Evolutionary conservation across 2,329 filamentous ascomycete species (phyloP).

Genomic region (Cercospora sp.): DNA sequence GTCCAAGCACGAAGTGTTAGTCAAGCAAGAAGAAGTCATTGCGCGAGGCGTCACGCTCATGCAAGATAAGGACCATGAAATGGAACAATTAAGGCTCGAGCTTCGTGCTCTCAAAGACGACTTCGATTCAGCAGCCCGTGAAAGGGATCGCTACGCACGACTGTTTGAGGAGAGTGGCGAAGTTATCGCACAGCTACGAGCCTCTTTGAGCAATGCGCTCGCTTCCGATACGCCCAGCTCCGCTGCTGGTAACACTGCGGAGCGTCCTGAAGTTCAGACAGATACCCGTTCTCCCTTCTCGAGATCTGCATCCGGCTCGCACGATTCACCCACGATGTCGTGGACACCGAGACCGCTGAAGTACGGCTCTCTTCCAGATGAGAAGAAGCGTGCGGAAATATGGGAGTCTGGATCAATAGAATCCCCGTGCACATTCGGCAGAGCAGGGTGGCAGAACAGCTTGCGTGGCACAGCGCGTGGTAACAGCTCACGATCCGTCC

Average conservation of each 20-base stretch:
- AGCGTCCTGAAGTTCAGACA: neutral
- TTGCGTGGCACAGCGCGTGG: neutral
- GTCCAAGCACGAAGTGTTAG: slow-evolving; percentile 29
- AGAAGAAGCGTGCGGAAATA: slow-evolving; percentile 18
- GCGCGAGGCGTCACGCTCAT: slow-evolving; percentile 28
- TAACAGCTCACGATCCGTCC: neutral
- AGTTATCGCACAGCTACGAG: slow-evolving; percentile 20
- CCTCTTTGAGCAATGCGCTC: slow-evolving; percentile 20
- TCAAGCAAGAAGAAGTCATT: slow-evolving; percentile 34
- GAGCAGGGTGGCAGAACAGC: slow-evolving; percentile 6
- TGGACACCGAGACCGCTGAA: slow-evolving; percentile 24
- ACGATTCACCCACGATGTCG: slow-evolving; percentile 1
- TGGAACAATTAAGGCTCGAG: slow-evolving; percentile 25
- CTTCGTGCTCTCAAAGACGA: slow-evolving; percentile 24
- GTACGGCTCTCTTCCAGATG: slow-evolving; percentile 18
- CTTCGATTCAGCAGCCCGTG: neutral
- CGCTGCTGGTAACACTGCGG: neutral
- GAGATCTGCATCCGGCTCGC: slow-evolving; percentile 9
- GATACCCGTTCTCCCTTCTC: slow-evolving; percentile 21
- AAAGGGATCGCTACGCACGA: slow-evolving; percentile 7
- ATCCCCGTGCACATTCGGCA: slow-evolving; percentile 17
- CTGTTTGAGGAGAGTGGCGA: slow-evolving; percentile 27
- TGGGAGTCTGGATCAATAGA: slow-evolving; percentile 14
- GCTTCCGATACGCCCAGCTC: neutral
- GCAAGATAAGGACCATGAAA: slow-evolving; percentile 28